Conservation (phyloP, 2,329 filamentous ascomycete genomes). For the Diplodia corticola region DNA sequence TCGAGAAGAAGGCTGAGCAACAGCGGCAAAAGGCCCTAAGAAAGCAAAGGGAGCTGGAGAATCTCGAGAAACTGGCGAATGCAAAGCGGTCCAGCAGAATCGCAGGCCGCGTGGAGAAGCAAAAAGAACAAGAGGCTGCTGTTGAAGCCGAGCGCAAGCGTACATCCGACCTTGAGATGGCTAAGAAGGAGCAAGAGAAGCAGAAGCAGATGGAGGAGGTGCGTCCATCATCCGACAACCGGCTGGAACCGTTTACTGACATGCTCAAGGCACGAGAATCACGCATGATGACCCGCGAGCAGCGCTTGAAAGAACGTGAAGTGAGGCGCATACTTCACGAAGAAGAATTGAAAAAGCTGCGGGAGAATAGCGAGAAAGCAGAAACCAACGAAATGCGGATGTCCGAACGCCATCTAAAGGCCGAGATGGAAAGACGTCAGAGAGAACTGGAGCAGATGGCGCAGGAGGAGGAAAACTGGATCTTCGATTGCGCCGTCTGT, state of each 20-base stretch:
- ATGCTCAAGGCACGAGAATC: constrained; percentile 67
- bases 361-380: constrained; percentile 68
- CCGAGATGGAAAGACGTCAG: constrained; percentile 77
- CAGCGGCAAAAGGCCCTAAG: constrained; percentile 70
- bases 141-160: constrained; percentile 69
- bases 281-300: constrained; percentile 79
- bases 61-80: constrained; percentile 82
- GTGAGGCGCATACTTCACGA: constrained; percentile 79
- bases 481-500: constrained; percentile 88
- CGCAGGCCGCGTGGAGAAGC: constrained; percentile 76
- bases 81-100: constrained; percentile 92
- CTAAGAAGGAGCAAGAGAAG: constrained; percentile 58
- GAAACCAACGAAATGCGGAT: constrained; percentile 54
- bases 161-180: constrained; percentile 63
- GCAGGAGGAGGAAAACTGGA: constrained; percentile 78
- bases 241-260: constrained; percentile 29
- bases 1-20: constrained; percentile 72
- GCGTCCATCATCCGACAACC: constrained; percentile 27
- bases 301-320: constrained; percentile 83
- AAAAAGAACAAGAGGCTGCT: constrained; percentile 69
- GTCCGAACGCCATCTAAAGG: constrained; percentile 78
- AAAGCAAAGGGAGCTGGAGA: constrained; percentile 78
- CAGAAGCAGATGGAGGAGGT: constrained; percentile 66
- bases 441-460: constrained; percentile 72
- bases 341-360: constrained; percentile 76